phyloP scores from a whole-genome alignment of 768 basidiomycete species.

The Boletellus ananas region DNA sequence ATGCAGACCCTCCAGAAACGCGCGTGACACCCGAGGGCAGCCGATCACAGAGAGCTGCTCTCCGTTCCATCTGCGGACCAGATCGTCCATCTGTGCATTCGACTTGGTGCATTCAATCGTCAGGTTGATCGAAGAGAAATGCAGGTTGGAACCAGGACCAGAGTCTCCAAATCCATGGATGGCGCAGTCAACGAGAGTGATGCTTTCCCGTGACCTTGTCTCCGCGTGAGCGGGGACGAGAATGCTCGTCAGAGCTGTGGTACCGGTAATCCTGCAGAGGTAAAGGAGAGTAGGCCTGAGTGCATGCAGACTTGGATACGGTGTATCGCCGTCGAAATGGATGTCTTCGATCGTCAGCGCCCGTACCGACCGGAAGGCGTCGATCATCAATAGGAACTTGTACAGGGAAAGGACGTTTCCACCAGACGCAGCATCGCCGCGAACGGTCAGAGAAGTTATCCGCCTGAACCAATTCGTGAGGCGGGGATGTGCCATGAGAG shows the following conservation, averaged over 20 bases:
- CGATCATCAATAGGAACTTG: constrained; percentile 4
- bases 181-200: constrained; percentile 6
- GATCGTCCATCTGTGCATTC: constrained; percentile 1
- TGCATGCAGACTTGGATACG: neutral
- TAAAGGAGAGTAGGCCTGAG: neutral
- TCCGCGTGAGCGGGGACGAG: neutral
- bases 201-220: neutral
- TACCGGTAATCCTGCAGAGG: constrained; percentile 2
- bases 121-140: constrained; percentile 1
- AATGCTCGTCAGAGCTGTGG: neutral
- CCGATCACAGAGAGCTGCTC: neutral
- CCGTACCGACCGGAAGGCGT: constrained; percentile 1
- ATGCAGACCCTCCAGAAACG: constrained; percentile 1
- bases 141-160: neutral
- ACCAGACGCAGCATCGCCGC: neutral
- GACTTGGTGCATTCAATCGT: neutral
- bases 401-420: neutral
- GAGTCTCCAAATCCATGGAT: neutral
- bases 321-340: neutral
- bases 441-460: constrained; percentile 2
- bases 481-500: constrained; percentile 1
- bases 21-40: neutral
- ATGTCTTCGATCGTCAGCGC: constrained; percentile 6
- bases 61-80: constrained; percentile 7
- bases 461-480: constrained; percentile 6